Conservation (phyloP, 192 early-diverging fungal species). For the Coemansia sp. region DNA sequence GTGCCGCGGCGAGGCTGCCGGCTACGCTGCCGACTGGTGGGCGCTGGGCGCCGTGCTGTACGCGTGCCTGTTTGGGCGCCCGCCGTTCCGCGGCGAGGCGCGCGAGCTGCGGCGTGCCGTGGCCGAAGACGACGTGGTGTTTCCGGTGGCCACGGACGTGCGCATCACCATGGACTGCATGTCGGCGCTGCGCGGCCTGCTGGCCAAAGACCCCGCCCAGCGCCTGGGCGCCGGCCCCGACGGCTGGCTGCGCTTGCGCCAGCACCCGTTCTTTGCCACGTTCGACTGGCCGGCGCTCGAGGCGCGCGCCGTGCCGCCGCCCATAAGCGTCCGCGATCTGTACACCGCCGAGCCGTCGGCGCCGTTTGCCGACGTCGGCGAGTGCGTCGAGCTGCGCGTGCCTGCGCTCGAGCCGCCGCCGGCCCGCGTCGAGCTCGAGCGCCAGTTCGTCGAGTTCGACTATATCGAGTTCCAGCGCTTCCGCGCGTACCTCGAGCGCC, state of each 20-base stretch:
- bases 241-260: conserved; percentile 60
- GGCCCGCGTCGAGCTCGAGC: conserved; percentile 52
- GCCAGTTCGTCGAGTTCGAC: conserved; percentile 70
- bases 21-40: conserved; percentile 87
- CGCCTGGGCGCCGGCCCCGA: conserved; percentile 71
- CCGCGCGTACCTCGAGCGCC: conserved; percentile 12
- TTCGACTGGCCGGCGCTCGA: conserved; percentile 75
- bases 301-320: conserved; percentile 59
- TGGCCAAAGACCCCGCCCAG: conserved; percentile 62
- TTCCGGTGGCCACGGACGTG: conserved; percentile 29
- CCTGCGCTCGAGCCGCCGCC: conserved; percentile 55
- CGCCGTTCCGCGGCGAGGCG: conserved; percentile 53
- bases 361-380: conserved; percentile 66
- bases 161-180: conserved; percentile 62
- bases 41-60: conserved; percentile 80
- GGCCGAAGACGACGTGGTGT: conserved; percentile 51
- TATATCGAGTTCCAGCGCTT: conserved; percentile 69
- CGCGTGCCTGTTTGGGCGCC: conserved; percentile 74
- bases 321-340: conserved; percentile 59
- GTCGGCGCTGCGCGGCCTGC: conserved; percentile 62
- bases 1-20: conserved; percentile 20
- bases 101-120: conserved; percentile 18
- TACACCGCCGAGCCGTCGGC: conserved; percentile 68
- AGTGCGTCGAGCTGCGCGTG: conserved; percentile 70
- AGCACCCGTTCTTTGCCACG: conserved; percentile 74